Percentiles rank a stretch among this genome's conserved stretches.
Evolutionary conservation across 495 filamentous ascomycete genomes (phyloP).

Genomic region (Baudoinia panamericana): DNA sequence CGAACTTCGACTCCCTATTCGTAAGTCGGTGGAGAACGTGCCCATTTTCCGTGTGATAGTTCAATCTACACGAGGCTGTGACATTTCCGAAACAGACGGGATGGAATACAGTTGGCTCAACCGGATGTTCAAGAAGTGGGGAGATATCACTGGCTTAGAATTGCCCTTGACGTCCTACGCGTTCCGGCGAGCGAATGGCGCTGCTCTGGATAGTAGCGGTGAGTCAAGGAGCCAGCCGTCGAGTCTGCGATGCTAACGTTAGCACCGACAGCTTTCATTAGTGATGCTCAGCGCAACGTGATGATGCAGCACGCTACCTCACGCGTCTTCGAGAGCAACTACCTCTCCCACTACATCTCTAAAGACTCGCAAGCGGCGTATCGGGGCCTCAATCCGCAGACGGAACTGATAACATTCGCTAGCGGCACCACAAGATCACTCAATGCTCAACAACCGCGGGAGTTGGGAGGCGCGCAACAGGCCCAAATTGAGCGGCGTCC

Average conservation of each 20-base stretch:
- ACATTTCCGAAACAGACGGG: not conserved
- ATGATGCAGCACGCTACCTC: constrained; percentile 11
- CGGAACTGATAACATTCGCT: constrained; percentile 1
- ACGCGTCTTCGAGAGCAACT: constrained; percentile 3
- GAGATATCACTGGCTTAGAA: constrained; percentile 4
- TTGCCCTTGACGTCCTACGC: not conserved
- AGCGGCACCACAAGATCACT: constrained; percentile 9
- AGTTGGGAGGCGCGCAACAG: not conserved
- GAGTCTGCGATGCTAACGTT: not conserved
- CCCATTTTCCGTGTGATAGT: not conserved
- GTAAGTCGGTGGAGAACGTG: not conserved
- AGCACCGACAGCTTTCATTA: constrained; percentile 6
- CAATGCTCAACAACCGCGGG: not conserved
- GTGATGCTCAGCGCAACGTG: constrained; percentile 10
- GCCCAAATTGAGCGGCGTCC: not conserved
- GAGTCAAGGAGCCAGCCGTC: not conserved
- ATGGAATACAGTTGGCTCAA: not conserved
- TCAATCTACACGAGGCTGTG: not conserved
- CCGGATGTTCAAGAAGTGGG: not conserved
- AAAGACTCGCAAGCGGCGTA: constrained; percentile 5
- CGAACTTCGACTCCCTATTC: not conserved
- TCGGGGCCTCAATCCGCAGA: constrained; percentile 4
- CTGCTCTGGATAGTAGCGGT: constrained; percentile 12
- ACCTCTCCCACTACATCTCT: constrained; percentile 4
- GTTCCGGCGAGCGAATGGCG: constrained; percentile 1